Evolutionary conservation across 1,284 basidiomycete species (phyloP).

Genomic region (Rhizoctonia solani): DNA sequence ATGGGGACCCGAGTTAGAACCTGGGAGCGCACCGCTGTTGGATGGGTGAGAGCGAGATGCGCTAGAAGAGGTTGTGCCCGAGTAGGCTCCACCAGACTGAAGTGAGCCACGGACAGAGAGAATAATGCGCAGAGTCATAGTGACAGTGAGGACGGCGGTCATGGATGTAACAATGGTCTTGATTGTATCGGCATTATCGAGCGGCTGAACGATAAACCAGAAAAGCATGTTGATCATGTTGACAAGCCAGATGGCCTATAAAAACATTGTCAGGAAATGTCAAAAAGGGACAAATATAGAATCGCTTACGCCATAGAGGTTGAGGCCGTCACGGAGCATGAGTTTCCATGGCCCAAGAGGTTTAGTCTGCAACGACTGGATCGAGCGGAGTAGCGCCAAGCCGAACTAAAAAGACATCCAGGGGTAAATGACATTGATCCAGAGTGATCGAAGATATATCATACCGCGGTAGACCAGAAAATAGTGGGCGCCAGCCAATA

Average conservation of each 20-base stretch:
- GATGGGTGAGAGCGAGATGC: conserved; percentile 40
- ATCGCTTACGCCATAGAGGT: conserved; percentile 74
- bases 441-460: conserved; percentile 39
- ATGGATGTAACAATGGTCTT: conserved; percentile 79
- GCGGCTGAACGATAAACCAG: conserved; percentile 76
- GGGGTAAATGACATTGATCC: conserved; percentile 17
- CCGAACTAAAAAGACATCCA: conserved; percentile 51
- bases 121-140: conserved; percentile 81
- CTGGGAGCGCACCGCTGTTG: conserved; percentile 42
- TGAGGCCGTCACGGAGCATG: conserved; percentile 83
- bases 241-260: conserved; percentile 68
- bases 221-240: conserved; percentile 79
- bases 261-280: conserved; percentile 12
- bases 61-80: conserved; percentile 49
- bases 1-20: conserved; percentile 48
- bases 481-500: conserved; percentile 78
- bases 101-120: conserved; percentile 74
- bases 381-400: conserved; percentile 66
- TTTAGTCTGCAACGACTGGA: conserved; percentile 62
- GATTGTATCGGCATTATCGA: conserved; percentile 63
- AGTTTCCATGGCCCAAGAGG: conserved; percentile 71
- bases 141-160: conserved; percentile 78
- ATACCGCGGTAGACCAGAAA: conserved; percentile 66
- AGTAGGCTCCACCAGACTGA: conserved; percentile 66
- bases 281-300: conserved; percentile 34